Conservation (phyloP, 106 monocot species). For the Dioscorea dumetorum region DNA sequence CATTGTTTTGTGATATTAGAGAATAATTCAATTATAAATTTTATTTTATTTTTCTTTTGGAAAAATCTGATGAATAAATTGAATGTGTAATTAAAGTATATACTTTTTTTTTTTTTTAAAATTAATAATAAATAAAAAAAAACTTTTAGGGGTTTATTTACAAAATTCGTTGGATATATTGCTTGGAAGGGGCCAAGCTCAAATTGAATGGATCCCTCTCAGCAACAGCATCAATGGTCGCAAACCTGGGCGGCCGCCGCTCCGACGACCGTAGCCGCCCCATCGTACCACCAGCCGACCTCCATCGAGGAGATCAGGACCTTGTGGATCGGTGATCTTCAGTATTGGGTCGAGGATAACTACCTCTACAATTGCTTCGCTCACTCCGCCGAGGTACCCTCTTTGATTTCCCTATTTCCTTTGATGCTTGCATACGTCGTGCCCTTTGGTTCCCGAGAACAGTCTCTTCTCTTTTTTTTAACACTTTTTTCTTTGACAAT, state of each 20-base stretch:
- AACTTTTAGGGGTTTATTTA: neutral
- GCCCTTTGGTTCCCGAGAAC: no score
- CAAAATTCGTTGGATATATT: neutral
- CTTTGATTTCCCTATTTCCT: neutral
- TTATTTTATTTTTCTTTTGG: no score
- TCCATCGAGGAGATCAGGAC: slow-evolving; percentile 71
- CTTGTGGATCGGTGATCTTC: slow-evolving; percentile 91
- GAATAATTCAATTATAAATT: no score
- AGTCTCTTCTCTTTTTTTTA: no score
- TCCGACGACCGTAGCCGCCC: slow-evolving; percentile 5
- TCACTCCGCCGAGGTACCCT: slow-evolving; percentile 73
- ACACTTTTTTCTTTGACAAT: neutral
- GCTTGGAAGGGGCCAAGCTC: neutral
- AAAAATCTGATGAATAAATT: no score
- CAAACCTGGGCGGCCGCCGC: slow-evolving; percentile 18
- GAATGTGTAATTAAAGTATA: no score
- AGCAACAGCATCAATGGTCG: slow-evolving; percentile 35
- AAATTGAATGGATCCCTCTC: slow-evolving; percentile 1
- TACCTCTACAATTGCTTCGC: slow-evolving; percentile 88
- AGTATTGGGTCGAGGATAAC: slow-evolving; percentile 94
- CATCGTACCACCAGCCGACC: slow-evolving; percentile 55
- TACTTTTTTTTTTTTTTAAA: neutral
- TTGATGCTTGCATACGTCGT: neutral
- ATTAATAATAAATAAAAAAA: neutral
- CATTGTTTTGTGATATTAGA: no score